Percentiles rank a stretch among this genome's conserved stretches.
Evolutionary conservation across 73 alveolate genomes (phyloP).

Genomic region (Urostyla sp.): DNA sequence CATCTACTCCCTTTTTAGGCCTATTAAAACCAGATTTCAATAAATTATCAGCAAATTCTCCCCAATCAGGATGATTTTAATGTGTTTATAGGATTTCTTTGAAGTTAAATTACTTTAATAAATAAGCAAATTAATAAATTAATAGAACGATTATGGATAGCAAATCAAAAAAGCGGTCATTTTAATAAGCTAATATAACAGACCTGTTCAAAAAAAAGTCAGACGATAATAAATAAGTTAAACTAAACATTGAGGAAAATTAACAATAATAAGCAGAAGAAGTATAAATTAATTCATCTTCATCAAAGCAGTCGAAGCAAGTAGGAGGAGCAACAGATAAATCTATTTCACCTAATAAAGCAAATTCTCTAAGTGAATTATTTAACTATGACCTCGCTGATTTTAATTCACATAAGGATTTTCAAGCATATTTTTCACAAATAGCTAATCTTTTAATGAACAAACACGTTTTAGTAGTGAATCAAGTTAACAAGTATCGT

Average conservation of each 20-base stretch:
- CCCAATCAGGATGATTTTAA: slow-evolving; percentile 77
- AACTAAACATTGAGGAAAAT: no score
- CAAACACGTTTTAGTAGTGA: slow-evolving; percentile 25
- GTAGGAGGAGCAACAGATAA: neutral
- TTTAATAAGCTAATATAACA: no score
- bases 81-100: slow-evolving; percentile 78
- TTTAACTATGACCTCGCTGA: neutral
- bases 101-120: no score
- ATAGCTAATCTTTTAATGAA: slow-evolving; percentile 53
- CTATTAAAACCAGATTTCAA: slow-evolving; percentile 62
- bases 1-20: slow-evolving; percentile 96
- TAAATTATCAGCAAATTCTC: slow-evolving; percentile 77
- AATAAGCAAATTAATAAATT: no score
- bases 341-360: neutral
- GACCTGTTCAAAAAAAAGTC: no score
- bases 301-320: no score
- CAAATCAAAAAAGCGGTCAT: no score
- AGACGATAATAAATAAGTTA: no score
- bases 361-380: slow-evolving; percentile 1
- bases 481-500: slow-evolving; percentile 32
- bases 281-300: no score
- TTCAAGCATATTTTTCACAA: neutral
- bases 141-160: no score
- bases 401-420: slow-evolving; percentile 2
- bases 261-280: no score